phyloP scores from a whole-genome alignment of 2,329 filamentous ascomycete genomes.

The Neopestalotiopsis clavispora region DNA sequence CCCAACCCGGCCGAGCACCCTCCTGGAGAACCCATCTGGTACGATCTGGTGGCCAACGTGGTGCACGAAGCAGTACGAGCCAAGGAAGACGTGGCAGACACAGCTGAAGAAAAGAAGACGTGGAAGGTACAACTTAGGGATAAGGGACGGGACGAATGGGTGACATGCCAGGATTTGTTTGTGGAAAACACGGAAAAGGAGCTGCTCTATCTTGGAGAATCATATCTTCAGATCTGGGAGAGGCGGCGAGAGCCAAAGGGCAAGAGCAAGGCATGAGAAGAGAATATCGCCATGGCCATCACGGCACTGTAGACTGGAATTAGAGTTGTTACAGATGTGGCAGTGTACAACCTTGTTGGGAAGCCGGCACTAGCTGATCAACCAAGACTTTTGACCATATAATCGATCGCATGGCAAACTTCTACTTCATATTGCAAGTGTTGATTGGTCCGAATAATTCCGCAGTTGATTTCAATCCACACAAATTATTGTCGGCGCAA shows the following conservation, averaged over 20 bases:
- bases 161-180: slow-evolving; percentile 91
- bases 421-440: not conserved
- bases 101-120: slow-evolving; percentile 83
- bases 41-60: slow-evolving; percentile 95
- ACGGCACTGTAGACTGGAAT: not conserved
- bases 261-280: slow-evolving; percentile 38
- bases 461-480: not conserved
- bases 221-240: slow-evolving; percentile 97
- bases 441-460: not conserved
- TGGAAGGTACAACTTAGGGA: slow-evolving; percentile 94
- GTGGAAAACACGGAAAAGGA: slow-evolving; percentile 90
- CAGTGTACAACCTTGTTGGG: not conserved
- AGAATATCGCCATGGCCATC: slow-evolving; percentile 4
- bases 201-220: slow-evolving; percentile 89
- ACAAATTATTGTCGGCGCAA: not conserved
- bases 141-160: slow-evolving; percentile 83
- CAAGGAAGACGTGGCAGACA: slow-evolving; percentile 85
- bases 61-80: slow-evolving; percentile 82
- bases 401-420: not conserved
- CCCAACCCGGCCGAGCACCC: slow-evolving; percentile 76
- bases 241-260: slow-evolving; percentile 63
- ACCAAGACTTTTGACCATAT: not conserved
- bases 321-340: not conserved
- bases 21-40: slow-evolving; percentile 83
- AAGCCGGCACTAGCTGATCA: not conserved